Conservation (phyloP, 2,329 filamentous ascomycete species). For the Dothideomycetes sp. region DNA sequence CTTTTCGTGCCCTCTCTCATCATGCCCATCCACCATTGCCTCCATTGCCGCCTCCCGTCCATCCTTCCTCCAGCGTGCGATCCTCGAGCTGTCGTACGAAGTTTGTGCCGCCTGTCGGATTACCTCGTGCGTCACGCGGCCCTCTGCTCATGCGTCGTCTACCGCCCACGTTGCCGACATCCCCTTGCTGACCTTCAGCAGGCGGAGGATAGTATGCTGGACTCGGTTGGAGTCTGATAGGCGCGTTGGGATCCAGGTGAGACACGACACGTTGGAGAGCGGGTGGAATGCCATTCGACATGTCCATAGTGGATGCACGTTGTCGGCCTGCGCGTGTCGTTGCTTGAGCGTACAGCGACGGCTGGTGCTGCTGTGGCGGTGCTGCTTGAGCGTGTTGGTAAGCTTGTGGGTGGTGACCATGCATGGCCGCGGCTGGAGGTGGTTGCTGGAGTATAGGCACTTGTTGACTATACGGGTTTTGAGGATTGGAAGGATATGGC, state of each 20-base stretch:
- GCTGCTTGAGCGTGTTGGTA: conserved; percentile 16
- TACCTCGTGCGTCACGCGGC: conserved; percentile 30
- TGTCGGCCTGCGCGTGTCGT: conserved; percentile 70
- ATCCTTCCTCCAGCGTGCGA: conserved; percentile 85
- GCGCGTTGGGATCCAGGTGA: conserved; percentile 87
- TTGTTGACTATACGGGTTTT: conserved; percentile 52
- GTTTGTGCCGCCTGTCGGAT: conserved; percentile 46
- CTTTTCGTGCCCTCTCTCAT: too few species aligned
- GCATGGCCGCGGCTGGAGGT: conserved; percentile 26
- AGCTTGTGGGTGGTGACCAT: conserved; percentile 14
- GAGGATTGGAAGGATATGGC: conserved; percentile 50
- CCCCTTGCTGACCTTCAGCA: conserved; percentile 64
- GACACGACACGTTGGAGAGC: conserved; percentile 91
- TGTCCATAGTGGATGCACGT: conserved; percentile 91
- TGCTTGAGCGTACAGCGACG: conserved; percentile 63
- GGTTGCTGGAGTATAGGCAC: conserved; percentile 56
- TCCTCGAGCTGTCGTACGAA: conserved; percentile 95
- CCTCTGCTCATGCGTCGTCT: conserved; percentile 56
- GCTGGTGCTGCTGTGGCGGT: conserved; percentile 44
- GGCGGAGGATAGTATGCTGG: conserved; percentile 95
- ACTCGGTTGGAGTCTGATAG: conserved; percentile 87
- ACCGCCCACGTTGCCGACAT: conserved; percentile 54
- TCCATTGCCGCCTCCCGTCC: conserved; percentile 42
- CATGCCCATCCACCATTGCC: conserved; percentile 8
- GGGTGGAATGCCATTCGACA: conserved; percentile 65